Evolutionary conservation across 2,329 filamentous ascomycete genomes (phyloP), one percentile per base, ranked within the genome.

Genomic region (Diaporthe eres): DNA sequence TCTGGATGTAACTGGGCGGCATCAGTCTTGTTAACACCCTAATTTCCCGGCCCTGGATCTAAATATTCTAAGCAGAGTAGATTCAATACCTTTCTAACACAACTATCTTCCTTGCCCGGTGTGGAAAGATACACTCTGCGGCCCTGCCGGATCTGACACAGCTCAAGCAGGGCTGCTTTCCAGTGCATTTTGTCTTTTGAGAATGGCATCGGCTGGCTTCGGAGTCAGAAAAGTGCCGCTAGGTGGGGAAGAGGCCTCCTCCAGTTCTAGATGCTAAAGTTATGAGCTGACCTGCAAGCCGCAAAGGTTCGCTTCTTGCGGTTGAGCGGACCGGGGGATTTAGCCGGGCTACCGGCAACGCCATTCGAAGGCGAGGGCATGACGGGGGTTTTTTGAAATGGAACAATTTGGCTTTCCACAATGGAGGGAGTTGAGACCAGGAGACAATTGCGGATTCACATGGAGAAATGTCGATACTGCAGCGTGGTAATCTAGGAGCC

Each of bases 171-270:
- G 78, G 78, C 72, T 74, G 74, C 22, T 76, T 77, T 25, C 78
- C 77, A 22, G 77, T 77, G 67, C 78, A 79, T 49, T 78, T 79
- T 42, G 75, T 79, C 71, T 79, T 79, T 37, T 79, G 77, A 19
- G 75, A 67, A 71, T 65, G 81, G 75, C 57, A 84, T 73, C 28
- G 80, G 39, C 76, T 72, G 53, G 1, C 53, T 72, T 22, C 37
- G 25, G 39, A 47, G 53, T 72, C 53, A 72, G 68, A 25, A 72
- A 60, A 49, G n/a, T 34, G 15, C 19, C 31, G 49, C 31, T 34
- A 39, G 37, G 49, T 19, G n/a, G 28, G 34, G 49, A 55, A 47
- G 22, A 13, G 17, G 1, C 25, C 39, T 57, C 12, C 25, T 37
- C 37, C 7, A 58, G 51, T 31, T 72, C 37, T 15, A 58, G 39